Conservation (phyloP, 345 rosid genomes). For the Leavenworthia alabamica region DNA sequence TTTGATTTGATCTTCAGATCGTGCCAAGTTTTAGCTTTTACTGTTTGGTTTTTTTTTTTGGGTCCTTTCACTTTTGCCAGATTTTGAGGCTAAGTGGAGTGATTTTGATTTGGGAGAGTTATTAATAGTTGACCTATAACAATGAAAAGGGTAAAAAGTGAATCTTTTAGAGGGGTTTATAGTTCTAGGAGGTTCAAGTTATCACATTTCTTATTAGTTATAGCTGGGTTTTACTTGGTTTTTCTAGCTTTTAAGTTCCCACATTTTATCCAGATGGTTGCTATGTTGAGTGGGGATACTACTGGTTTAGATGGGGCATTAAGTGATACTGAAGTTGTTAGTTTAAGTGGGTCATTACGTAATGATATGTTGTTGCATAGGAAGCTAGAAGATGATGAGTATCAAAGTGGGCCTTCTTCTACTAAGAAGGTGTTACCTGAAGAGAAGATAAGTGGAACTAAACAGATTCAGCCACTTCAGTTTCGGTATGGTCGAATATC, state of each 20-base stretch:
- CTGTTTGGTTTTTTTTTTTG: neutral
- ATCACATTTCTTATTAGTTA: constrained; percentile 63
- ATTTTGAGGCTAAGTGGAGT: constrained; percentile 18
- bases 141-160: constrained; percentile 80
- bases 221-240: constrained; percentile 64
- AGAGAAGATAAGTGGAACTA: constrained; percentile 29
- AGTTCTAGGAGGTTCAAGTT: constrained; percentile 61
- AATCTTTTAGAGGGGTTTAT: constrained; percentile 34
- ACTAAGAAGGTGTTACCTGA: constrained; percentile 44
- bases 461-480: constrained; percentile 49
- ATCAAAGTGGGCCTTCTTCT: constrained; percentile 46
- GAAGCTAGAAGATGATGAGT: constrained; percentile 59
- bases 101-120: constrained; percentile 21
- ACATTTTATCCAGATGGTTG: constrained; percentile 61
- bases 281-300: constrained; percentile 62
- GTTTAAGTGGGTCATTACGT: constrained; percentile 56
- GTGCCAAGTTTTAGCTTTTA: constrained; percentile 12
- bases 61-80: neutral
- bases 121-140: constrained; percentile 18
- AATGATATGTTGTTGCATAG: constrained; percentile 62
- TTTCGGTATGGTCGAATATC: constrained; percentile 69
- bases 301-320: constrained; percentile 45
- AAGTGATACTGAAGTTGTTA: constrained; percentile 39
- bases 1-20: constrained; percentile 24
- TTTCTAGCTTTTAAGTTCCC: constrained; percentile 79